A percentile compares a stretch with the other conserved stretches of the same genome.
These are phyloP conservation scores for Boletus mariae DNA, from an alignment of 1,284 basidiomycete genomes.

Conservation along the genomic window DNA sequence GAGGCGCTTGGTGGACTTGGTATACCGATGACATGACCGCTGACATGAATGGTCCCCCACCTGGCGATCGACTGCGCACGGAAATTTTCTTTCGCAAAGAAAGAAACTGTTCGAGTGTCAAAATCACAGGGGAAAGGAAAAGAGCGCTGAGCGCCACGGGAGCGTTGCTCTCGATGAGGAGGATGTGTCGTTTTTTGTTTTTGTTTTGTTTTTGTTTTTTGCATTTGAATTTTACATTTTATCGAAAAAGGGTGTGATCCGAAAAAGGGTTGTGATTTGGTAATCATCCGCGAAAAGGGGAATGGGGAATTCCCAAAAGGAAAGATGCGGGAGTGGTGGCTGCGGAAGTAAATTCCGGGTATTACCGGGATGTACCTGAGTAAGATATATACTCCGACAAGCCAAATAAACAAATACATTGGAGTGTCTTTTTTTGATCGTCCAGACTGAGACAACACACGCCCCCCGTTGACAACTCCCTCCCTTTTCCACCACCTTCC, in stretches of 20 bases:
- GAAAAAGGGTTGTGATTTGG: slow-evolving; percentile 28
- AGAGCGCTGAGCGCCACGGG: slow-evolving; percentile 40
- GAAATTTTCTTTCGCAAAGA: slow-evolving; percentile 4
- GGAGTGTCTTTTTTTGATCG: slow-evolving; percentile 38
- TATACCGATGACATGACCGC: slow-evolving; percentile 28
- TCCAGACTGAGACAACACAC: slow-evolving; percentile 38
- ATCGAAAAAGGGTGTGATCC: slow-evolving; percentile 16
- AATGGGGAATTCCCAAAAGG: slow-evolving; percentile 26
- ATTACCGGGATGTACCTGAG: slow-evolving; percentile 35
- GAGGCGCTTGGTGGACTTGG: slow-evolving; percentile 33
- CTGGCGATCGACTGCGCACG: slow-evolving; percentile 23
- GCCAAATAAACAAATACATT: slow-evolving; percentile 38
- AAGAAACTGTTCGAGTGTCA: slow-evolving; percentile 30
- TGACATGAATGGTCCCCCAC: slow-evolving; percentile 27
- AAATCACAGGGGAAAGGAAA: slow-evolving; percentile 26
- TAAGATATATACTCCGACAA: slow-evolving; percentile 34
- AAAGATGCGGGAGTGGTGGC: slow-evolving; percentile 35
- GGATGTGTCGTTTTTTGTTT: slow-evolving; percentile 16
- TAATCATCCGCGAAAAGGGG: slow-evolving; percentile 27
- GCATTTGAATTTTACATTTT: slow-evolving; percentile 6
- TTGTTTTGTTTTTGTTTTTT: not conserved
- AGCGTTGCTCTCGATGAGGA: slow-evolving; percentile 10
- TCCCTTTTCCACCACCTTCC: slow-evolving; percentile 41
- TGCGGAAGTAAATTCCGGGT: slow-evolving; percentile 37
- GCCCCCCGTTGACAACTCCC: slow-evolving; percentile 37